These are phyloP conservation scores for Brassica balearica DNA, from an alignment of 441 rosid genomes.

Conservation along the genomic window DNA sequence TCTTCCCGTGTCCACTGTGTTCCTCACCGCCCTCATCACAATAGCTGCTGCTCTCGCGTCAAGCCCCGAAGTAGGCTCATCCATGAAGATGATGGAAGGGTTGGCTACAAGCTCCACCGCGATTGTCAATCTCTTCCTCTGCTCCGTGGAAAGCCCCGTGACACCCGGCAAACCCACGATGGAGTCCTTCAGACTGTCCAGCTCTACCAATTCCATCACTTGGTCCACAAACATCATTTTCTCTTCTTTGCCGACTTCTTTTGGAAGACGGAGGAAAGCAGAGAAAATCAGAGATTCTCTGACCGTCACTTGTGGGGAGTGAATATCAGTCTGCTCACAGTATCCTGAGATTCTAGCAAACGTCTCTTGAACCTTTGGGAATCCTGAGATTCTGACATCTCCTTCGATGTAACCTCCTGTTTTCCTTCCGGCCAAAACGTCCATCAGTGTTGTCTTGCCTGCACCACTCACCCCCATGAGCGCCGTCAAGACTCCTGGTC, in stretches of 20 bases:
- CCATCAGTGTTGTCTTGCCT: slow-evolving; percentile 29
- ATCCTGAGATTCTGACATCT: slow-evolving; percentile 27
- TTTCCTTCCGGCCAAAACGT: slow-evolving; percentile 29
- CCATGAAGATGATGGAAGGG: slow-evolving; percentile 76
- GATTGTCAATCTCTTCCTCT: slow-evolving; percentile 66
- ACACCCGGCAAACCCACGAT: slow-evolving; percentile 28
- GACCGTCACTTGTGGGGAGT: slow-evolving; percentile 25
- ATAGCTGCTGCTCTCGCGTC: slow-evolving; percentile 83
- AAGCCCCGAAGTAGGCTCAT: slow-evolving; percentile 75
- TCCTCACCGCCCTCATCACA: slow-evolving; percentile 74
- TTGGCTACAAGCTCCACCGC: slow-evolving; percentile 82
- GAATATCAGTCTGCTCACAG: slow-evolving; percentile 30
- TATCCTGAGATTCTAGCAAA: slow-evolving; percentile 22
- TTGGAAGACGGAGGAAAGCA: slow-evolving; percentile 22
- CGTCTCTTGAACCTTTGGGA: slow-evolving; percentile 27
- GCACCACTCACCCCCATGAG: slow-evolving; percentile 31
- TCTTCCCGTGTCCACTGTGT: slow-evolving; percentile 69
- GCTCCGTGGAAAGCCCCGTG: slow-evolving; percentile 52
- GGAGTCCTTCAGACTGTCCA: slow-evolving; percentile 24
- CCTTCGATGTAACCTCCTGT: slow-evolving; percentile 26
- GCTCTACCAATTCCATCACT: slow-evolving; percentile 23
- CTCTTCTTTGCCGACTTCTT: slow-evolving; percentile 17
- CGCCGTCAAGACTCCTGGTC: slow-evolving; percentile 24
- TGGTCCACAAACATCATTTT: slow-evolving; percentile 31
- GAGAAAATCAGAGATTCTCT: slow-evolving; percentile 25